A percentile compares a stretch with the other conserved stretches of the same genome.
Evolutionary conservation across 1,139 yeast species (phyloP).

Genomic region (Blastobotrys persicus): DNA sequence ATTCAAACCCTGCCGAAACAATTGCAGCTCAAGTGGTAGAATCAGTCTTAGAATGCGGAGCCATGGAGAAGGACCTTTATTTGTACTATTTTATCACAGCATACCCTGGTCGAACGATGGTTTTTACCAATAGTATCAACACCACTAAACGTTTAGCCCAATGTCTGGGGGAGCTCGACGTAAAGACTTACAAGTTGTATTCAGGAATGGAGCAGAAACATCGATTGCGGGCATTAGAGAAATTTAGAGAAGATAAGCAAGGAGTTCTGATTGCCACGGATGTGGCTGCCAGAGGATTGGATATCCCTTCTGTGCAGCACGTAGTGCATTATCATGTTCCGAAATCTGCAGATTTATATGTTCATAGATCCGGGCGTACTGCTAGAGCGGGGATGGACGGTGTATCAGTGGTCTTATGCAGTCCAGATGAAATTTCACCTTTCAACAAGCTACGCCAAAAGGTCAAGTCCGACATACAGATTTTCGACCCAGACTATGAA

Average conservation of each 20-base stretch:
- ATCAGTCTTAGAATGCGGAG: conserved; percentile 87
- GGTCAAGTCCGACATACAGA: conserved; percentile 42
- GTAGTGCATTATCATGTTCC: conserved; percentile 97
- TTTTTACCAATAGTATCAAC: conserved; percentile 92
- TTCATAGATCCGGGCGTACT: conserved; percentile 97
- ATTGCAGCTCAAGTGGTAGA: conserved; percentile 78
- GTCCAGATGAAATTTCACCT: conserved; percentile 88
- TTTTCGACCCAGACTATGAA: conserved; percentile 77
- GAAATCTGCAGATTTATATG: conserved; percentile 88
- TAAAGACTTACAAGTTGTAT: conserved; percentile 80
- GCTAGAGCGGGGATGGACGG: conserved; percentile 96
- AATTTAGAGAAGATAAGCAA: conserved; percentile 42
- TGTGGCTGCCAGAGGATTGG: conserved; percentile 98
- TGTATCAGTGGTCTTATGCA: conserved; percentile 86
- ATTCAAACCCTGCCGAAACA: conserved; percentile 82
- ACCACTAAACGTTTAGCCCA: conserved; percentile 86
- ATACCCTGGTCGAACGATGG: conserved; percentile 87
- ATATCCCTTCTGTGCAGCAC: conserved; percentile 86
- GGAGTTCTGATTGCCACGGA: conserved; percentile 90
- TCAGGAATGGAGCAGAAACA: conserved; percentile 96
- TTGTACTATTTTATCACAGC: conserved; percentile 81
- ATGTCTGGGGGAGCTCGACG: conserved; percentile 62
- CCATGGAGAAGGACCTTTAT: conserved; percentile 85
- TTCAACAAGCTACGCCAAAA: conserved; percentile 69
- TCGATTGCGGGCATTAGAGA: conserved; percentile 81